Evolutionary conservation across 2,329 filamentous ascomycete genomes (phyloP).

Genomic region (Phyllosticta citriasiana): DNA sequence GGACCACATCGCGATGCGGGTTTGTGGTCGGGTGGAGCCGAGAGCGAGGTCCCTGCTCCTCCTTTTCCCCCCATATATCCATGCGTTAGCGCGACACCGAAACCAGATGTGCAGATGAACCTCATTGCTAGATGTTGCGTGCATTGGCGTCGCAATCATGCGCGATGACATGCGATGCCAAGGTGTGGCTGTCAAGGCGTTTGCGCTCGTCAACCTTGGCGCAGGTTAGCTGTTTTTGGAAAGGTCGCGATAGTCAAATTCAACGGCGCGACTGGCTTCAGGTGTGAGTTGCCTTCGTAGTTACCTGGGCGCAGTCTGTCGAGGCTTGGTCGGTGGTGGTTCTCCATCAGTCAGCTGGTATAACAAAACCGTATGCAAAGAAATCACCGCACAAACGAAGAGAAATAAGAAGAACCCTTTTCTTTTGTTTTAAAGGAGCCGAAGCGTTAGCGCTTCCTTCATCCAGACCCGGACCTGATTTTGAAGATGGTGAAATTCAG

Average conservation of each 20-base stretch:
- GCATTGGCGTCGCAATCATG: background rate
- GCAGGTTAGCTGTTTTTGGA: background rate
- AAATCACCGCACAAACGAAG: background rate
- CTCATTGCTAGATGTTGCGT: background rate
- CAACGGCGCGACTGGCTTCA: background rate
- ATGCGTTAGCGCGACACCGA: background rate
- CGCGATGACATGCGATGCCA: background rate
- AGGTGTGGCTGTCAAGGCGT: background rate
- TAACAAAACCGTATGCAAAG: background rate
- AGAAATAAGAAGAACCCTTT: background rate
- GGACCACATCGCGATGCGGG: background rate
- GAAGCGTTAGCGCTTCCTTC: background rate
- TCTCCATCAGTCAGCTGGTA: background rate
- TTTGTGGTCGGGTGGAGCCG: conserved; percentile 31
- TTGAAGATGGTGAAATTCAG: background rate
- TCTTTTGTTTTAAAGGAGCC: background rate
- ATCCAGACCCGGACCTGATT: background rate
- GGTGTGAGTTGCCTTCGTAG: background rate
- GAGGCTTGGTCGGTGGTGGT: no score
- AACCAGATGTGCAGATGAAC: background rate
- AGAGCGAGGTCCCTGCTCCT: conserved; percentile 31
- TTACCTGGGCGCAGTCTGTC: background rate
- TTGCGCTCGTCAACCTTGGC: background rate
- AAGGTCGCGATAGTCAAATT: background rate
- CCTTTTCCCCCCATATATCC: background rate